Conservation (phyloP, 352 stramenopile genomes). For the Globisporangium okanoganense region DNA sequence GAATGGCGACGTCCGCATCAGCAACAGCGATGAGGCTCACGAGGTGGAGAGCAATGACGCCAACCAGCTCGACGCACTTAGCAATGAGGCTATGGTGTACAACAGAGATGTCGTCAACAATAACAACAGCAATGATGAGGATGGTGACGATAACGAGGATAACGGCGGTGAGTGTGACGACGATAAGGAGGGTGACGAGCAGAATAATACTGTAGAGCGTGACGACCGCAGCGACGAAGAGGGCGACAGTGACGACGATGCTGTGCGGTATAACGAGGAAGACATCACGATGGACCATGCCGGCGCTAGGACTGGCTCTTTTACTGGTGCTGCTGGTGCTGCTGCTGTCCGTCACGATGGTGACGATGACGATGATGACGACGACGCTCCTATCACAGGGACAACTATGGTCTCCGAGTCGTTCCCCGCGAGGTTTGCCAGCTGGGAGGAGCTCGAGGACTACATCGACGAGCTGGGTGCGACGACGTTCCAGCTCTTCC, state of each 20-base stretch:
- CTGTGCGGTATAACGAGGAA: background rate
- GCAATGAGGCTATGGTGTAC: background rate
- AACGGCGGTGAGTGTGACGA: background rate
- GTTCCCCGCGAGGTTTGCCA: slow-evolving; percentile 1
- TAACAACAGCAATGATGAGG: background rate
- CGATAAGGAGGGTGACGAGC: background rate
- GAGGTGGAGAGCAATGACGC: background rate
- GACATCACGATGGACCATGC: background rate
- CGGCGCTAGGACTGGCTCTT: background rate
- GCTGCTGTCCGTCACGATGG: background rate
- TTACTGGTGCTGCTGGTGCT: background rate
- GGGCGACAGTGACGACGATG: background rate
- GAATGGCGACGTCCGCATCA: background rate
- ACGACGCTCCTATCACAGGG: background rate
- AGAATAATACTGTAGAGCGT: background rate
- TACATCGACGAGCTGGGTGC: slow-evolving; percentile 5
- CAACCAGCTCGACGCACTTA: background rate
- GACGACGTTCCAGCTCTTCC: slow-evolving; percentile 6
- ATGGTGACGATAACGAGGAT: background rate
- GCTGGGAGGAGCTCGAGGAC: slow-evolving; percentile 5
- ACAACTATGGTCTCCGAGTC: background rate
- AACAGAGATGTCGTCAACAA: background rate
- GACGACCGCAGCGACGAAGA: background rate
- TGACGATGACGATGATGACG: background rate
- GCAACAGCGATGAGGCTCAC: background rate